Evolutionary conservation across 148 eudicot genomes (phyloP).

Genomic region (Drosera capensis): DNA sequence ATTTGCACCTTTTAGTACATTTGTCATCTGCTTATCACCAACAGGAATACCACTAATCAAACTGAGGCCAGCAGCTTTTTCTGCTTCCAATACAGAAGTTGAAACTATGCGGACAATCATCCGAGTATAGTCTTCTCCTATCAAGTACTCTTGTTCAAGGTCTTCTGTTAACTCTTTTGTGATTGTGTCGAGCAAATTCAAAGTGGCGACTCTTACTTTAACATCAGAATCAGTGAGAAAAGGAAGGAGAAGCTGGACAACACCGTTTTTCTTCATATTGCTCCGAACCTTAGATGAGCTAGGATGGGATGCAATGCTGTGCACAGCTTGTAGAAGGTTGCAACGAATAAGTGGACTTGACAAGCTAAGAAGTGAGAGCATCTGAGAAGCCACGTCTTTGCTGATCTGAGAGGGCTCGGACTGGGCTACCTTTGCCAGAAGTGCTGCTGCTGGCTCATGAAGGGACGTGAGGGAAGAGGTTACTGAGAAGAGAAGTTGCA

Average conservation of each 20-base stretch:
- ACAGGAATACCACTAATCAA: slow-evolving; percentile 56
- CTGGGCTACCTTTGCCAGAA: slow-evolving; percentile 47
- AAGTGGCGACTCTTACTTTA: slow-evolving; percentile 32
- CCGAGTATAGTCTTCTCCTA: slow-evolving; percentile 33
- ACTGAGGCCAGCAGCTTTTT: slow-evolving; percentile 56
- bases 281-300: slow-evolving; percentile 31
- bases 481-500: slow-evolving; percentile 84
- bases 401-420: slow-evolving; percentile 45
- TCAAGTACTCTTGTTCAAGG: slow-evolving; percentile 20
- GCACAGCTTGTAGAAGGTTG: slow-evolving; percentile 53
- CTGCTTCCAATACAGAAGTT: slow-evolving; percentile 29
- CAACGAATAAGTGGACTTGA: slow-evolving; percentile 45
- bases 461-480: slow-evolving; percentile 84
- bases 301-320: slow-evolving; percentile 38
- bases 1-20: slow-evolving; percentile 39
- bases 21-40: slow-evolving; percentile 40
- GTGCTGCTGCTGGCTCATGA: slow-evolving; percentile 69
- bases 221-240: slow-evolving; percentile 32
- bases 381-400: slow-evolving; percentile 56
- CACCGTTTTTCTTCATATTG: slow-evolving; percentile 52
- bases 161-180: slow-evolving; percentile 33
- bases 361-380: slow-evolving; percentile 62
- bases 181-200: slow-evolving; percentile 39
- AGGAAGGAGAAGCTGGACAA: slow-evolving; percentile 50
- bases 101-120: slow-evolving; percentile 29